These are phyloP conservation scores for Neofusicoccum sp. DNA, from an alignment of 2,329 filamentous ascomycete genomes.

Conservation along the genomic window DNA sequence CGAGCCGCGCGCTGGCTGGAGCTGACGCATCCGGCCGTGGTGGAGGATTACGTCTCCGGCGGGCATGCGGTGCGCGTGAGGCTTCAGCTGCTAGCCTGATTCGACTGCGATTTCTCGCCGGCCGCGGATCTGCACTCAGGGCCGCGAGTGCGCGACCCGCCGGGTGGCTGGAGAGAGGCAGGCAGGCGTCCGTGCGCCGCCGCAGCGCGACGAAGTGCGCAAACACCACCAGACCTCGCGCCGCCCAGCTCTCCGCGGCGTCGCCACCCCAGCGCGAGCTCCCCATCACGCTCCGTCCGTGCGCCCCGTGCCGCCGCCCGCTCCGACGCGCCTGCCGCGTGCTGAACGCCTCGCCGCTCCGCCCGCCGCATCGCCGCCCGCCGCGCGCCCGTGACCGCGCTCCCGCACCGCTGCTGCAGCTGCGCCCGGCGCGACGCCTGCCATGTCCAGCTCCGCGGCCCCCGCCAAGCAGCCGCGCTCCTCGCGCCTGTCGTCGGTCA, in stretches of 20 bases:
- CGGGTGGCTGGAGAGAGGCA: not conserved
- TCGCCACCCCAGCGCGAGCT: too few species aligned
- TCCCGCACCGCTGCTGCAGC: not conserved
- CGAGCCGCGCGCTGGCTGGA: not conserved
- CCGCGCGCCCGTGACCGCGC: not conserved
- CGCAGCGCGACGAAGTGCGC: not conserved
- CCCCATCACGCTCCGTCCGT: too few species aligned
- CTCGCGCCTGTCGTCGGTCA: not conserved
- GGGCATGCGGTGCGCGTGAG: slow-evolving; percentile 18
- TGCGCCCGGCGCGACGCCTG: not conserved
- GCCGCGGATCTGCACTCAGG: not conserved
- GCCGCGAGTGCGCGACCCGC: not conserved
- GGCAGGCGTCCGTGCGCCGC: not conserved
- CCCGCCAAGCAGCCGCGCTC: slow-evolving; percentile 3
- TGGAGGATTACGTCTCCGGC: slow-evolving; percentile 21
- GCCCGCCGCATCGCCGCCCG: not conserved
- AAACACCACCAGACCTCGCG: too few species aligned
- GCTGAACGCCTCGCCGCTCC: not conserved
- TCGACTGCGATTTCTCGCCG: not conserved
- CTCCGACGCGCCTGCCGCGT: not conserved
- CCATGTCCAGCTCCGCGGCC: slow-evolving; percentile 5
- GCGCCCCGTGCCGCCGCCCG: too few species aligned
- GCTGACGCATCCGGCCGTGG: slow-evolving; percentile 20
- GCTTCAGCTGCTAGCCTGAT: slow-evolving; percentile 15
- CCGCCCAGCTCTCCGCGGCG: too few species aligned